These are phyloP conservation scores for Cytospora mali DNA, from an alignment of 2,329 filamentous ascomycete genomes.

Conservation along the genomic window DNA sequence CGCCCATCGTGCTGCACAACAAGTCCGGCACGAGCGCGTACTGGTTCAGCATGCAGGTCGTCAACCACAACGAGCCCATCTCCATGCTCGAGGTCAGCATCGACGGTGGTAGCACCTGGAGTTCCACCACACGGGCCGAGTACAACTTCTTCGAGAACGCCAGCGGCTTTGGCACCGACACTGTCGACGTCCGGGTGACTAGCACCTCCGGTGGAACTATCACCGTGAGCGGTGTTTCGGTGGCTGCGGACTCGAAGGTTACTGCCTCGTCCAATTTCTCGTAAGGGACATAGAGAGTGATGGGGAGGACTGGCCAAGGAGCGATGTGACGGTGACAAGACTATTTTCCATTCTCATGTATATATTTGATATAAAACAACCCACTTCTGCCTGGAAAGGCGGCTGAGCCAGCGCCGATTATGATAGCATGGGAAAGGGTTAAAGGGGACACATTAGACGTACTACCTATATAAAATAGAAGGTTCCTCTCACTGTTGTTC, in stretches of 20 bases:
- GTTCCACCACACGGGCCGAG: conserved; percentile 52
- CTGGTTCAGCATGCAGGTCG: conserved; percentile 61
- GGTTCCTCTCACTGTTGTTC: background rate
- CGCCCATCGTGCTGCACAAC: conserved; percentile 47
- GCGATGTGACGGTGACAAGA: background rate
- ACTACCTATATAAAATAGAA: too few species aligned
- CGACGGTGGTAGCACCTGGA: conserved; percentile 62
- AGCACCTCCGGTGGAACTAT: conserved; percentile 54
- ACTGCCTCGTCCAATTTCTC: conserved; percentile 40
- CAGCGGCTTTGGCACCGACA: conserved; percentile 56
- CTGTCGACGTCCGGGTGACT: conserved; percentile 59
- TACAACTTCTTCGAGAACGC: conserved; percentile 67
- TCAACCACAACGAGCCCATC: conserved; percentile 62
- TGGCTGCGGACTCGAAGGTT: conserved; percentile 39
- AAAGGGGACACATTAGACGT: background rate
- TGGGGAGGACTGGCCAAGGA: background rate
- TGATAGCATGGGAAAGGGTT: background rate
- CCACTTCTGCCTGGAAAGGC: background rate
- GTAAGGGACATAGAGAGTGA: background rate
- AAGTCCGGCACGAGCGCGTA: conserved; percentile 47
- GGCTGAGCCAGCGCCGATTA: too few species aligned
- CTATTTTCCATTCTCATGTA: conserved; percentile 16
- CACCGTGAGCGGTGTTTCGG: conserved; percentile 52
- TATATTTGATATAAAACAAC: conserved; percentile 5
- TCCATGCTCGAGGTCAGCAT: conserved; percentile 61